Base-by-base conservation (phyloP, 139 green algal genomes). In the Chlorella ohadii region DNA sequence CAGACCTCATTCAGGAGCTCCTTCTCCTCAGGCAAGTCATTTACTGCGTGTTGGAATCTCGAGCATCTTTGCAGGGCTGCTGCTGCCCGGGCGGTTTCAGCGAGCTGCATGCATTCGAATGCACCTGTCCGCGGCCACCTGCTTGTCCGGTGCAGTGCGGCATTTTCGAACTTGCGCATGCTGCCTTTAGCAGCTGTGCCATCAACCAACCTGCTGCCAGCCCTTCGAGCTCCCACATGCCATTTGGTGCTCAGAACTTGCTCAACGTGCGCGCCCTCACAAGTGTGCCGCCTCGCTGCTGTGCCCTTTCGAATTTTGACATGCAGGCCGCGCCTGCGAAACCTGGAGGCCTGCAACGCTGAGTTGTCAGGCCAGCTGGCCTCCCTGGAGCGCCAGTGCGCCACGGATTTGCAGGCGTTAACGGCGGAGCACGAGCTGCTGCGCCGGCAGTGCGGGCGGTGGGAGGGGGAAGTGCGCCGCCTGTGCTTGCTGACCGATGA, bases 391-490 rank as follows among this genome's bases (percentile, higher is more conserved):
- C 90, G 92, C 1, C 79, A 80, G 2, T 96, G 97, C 83, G 97
- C 95, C 85, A 91, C 95, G 4, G 94, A 98, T 63, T 89, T 96
- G 34, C 89, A 95, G 83, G 92, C 94, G 56, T 74, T 96, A 36
- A 95, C 93, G 84, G 86, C 88, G 34, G 87, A 94, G 33, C 89
- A 94, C 63, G 85, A 91, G 38, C 78, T 91, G 83, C 87, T 94
- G 51, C 84, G 78, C 38, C 3, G 77, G 80, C 70, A 84, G 2
- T 83, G 89, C n/a, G 36, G 13, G 57, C 41, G 65, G 36, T 92
- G 90, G 73, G 87, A 93, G 78, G 80, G 2, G 2, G 57, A 59
- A 27, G 20, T 55, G 9, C 67, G 68, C 4, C 25, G 15, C 4
- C 17, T 79, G 55, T 65, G 80, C 80, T 2, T 16, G 2, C 34